These are phyloP conservation scores for Sungouiozyma intestinalis DNA, from an alignment of 805 yeast genomes.

Conservation along the genomic window DNA sequence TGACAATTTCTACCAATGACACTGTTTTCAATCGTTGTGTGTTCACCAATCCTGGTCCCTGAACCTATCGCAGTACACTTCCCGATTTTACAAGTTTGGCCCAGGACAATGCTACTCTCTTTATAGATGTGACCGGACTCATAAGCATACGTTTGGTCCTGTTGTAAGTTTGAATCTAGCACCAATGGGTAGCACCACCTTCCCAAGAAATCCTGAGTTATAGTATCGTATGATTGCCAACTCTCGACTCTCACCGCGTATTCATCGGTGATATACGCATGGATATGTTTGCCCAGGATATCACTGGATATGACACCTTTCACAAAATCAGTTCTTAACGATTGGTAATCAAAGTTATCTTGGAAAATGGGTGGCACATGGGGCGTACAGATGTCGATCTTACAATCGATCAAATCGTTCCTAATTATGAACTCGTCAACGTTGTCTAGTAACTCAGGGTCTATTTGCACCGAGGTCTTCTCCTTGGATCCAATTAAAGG, in stretches of 20 bases:
- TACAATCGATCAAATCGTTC: slow-evolving; percentile 93
- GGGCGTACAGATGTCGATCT: slow-evolving; percentile 89
- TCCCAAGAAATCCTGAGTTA: slow-evolving; percentile 79
- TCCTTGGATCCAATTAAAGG: slow-evolving; percentile 42
- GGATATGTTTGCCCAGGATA: slow-evolving; percentile 79
- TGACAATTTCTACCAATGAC: slow-evolving; percentile 79
- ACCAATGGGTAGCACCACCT: slow-evolving; percentile 90
- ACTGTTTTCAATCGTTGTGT: slow-evolving; percentile 52
- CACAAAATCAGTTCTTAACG: slow-evolving; percentile 76
- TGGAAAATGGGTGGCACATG: slow-evolving; percentile 92
- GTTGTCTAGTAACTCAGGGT: slow-evolving; percentile 69
- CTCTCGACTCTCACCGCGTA: slow-evolving; percentile 95
- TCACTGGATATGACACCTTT: slow-evolving; percentile 87
- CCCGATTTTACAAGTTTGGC: slow-evolving; percentile 84
- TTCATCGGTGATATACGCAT: slow-evolving; percentile 72
- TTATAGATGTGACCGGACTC: slow-evolving; percentile 82
- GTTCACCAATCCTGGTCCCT: slow-evolving; percentile 65
- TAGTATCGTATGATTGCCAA: slow-evolving; percentile 86
- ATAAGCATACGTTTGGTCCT: slow-evolving; percentile 64
- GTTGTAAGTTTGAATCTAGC: slow-evolving; percentile 71
- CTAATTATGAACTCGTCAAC: slow-evolving; percentile 70
- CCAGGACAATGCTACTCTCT: slow-evolving; percentile 78
- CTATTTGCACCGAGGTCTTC: slow-evolving; percentile 49
- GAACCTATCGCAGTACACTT: slow-evolving; percentile 77
- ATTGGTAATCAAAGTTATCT: slow-evolving; percentile 92